Evolutionary conservation across 495 filamentous ascomycete species (phyloP).

Genomic region (Echria macrotheca): DNA sequence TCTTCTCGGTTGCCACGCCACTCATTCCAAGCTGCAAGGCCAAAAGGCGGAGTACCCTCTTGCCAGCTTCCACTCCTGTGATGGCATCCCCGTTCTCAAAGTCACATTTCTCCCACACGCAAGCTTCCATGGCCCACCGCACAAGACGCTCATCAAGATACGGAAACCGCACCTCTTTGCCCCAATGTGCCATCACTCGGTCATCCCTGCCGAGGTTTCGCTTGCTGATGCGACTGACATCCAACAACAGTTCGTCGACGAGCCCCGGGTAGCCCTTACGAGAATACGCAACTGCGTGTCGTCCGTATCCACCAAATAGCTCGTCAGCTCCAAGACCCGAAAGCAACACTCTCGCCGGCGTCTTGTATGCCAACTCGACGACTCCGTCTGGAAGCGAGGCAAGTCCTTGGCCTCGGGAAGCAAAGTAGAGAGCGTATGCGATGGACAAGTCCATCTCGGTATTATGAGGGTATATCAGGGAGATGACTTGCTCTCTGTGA

Average conservation of each 20-base stretch:
- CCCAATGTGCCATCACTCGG: constrained; percentile 83
- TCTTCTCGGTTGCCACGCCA: constrained; percentile 74
- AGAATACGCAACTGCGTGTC: constrained; percentile 72
- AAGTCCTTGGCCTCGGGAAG: constrained; percentile 68
- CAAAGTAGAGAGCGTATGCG: constrained; percentile 86
- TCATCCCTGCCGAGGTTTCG: constrained; percentile 94
- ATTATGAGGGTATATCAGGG: constrained; percentile 84
- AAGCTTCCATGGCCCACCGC: constrained; percentile 64
- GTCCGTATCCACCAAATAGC: constrained; percentile 87
- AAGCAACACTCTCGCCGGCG: constrained; percentile 74
- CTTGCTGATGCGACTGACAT: constrained; percentile 80
- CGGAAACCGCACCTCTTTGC: constrained; percentile 85
- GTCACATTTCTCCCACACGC: constrained; percentile 81
- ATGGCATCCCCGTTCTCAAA: constrained; percentile 50
- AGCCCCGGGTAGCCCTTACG: constrained; percentile 63
- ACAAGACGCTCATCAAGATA: constrained; percentile 86
- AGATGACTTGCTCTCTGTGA: constrained; percentile 63
- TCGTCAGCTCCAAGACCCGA: constrained; percentile 96
- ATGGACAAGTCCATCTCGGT: constrained; percentile 99
- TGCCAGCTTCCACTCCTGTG: constrained; percentile 62
- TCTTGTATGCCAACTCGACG: constrained; percentile 46
- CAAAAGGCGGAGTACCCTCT: constrained; percentile 73
- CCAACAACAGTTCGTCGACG: constrained; percentile 77
- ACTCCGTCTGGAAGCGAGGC: constrained; percentile 17
- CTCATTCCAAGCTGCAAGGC: constrained; percentile 69